A percentile compares a stretch with the other conserved stretches of the same genome.
These are phyloP conservation scores for Urostyla sp. DNA, from an alignment of 73 alveolate genomes.

Conservation along the genomic window DNA sequence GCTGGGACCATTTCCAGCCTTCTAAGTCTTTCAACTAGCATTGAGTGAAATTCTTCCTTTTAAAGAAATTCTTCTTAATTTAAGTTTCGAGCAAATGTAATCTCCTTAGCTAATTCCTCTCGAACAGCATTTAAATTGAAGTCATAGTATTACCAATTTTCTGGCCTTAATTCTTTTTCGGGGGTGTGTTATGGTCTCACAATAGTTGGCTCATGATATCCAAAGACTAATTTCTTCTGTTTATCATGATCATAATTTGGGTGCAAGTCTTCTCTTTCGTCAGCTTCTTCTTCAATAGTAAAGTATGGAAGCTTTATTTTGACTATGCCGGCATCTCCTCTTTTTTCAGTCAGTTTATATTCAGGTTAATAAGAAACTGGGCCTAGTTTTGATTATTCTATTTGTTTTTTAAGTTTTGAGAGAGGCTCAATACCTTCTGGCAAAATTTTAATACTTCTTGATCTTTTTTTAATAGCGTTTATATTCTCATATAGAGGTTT, in stretches of 20 bases:
- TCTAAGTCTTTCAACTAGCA: conserved; percentile 41
- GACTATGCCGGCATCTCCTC: conserved; percentile 65
- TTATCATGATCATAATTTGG: conserved; percentile 78
- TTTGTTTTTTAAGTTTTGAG: conserved; percentile 12
- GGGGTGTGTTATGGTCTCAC: conserved; percentile 71
- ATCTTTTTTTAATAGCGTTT: conserved; percentile 46
- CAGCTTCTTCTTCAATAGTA: conserved; percentile 64
- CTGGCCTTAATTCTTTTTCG: conserved; percentile 71
- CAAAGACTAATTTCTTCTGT: conserved; percentile 62
- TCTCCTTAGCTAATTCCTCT: conserved; percentile 74
- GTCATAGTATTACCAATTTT: conserved; percentile 76
- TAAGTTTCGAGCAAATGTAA: conserved; percentile 70
- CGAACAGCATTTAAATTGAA: conserved; percentile 73
- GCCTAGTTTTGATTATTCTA: conserved; percentile 53
- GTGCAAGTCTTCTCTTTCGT: conserved; percentile 66
- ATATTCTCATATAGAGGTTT: conserved; percentile 33
- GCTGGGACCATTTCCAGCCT: conserved; percentile 70
- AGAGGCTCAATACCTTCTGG: conserved; percentile 20
- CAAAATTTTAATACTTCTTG: conserved; percentile 11
- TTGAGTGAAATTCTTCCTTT: conserved; percentile 68
- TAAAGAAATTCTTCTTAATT: conserved; percentile 61
- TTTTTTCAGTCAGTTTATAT: conserved; percentile 68
- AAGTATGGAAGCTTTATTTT: conserved; percentile 44
- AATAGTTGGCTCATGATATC: conserved; percentile 73
- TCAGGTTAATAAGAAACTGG: conserved; percentile 78